Evolutionary conservation across 1,284 basidiomycete species (phyloP), one percentile per base, ranked within the genome.

Genomic region (Cryptococcus sp.): DNA sequence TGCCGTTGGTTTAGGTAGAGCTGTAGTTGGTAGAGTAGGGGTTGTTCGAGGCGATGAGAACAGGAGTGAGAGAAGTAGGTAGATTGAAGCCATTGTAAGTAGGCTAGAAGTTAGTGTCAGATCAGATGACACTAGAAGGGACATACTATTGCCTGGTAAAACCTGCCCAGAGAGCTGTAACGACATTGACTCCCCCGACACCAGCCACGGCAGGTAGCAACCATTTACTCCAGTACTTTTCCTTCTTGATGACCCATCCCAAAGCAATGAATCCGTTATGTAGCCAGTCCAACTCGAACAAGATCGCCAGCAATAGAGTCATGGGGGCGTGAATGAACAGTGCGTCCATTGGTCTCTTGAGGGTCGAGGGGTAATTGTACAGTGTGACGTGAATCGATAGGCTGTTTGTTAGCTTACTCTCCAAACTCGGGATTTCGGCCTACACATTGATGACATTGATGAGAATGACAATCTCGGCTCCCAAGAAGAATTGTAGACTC

Each of bases 281-380:
- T 51, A 78, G 67, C 60, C 77, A 69, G 50, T 78, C 75, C 46
- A 78, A 66, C 51, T 76, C 64, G 58, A 78, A 70, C 2, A 77
- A 72, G 55, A 79, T 67, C n/a, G 76, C 72, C 31, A 78, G 69
- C 55, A 79, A 69, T 52, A 80, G 67, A 21, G 75, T 74, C 64
- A 78, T 71, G 2, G 78, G 77, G 0, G 76, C 70, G 63, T 79
- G 78, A 59, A 80, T 76, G 60, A 79, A 76, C 11, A 79, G 49
- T 44, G 76, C 75, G 64, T 79, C 78, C 48, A 80, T 60, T 3
- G 78, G 79, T 46, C 76, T 72, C 28, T 62, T 58, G 41, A 70
- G 61, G 2, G 72, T 69, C 5, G 64, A 59, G 0, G 71, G 72
- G 61, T 70, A 70, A 21, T 56, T 56, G 37, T 67, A 58, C 14